Evolutionary conservation across 768 basidiomycete genomes (phyloP).

Genomic region (Mycena polygramma): DNA sequence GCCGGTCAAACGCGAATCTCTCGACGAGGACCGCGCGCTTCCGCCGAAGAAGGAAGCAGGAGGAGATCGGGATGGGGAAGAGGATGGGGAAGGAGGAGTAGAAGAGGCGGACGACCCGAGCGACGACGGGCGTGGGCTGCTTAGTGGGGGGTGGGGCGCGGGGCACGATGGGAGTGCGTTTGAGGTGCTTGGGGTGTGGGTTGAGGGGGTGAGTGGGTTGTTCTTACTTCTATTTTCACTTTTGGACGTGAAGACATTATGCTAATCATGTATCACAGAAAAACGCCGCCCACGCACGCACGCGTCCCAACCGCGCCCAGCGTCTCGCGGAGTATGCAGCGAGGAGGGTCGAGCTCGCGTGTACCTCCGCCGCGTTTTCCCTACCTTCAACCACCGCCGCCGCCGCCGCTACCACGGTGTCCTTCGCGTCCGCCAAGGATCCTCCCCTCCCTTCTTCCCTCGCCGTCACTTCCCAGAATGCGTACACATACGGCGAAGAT

Average conservation of each 20-base stretch:
- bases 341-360: constrained; percentile 65
- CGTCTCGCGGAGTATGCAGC: constrained; percentile 76
- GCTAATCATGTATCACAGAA: constrained; percentile 54
- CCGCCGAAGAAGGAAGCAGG: background rate
- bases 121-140: constrained; percentile 71
- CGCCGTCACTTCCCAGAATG: no score
- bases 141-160: constrained; percentile 84
- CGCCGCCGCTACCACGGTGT: no score
- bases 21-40: constrained; percentile 35
- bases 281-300: constrained; percentile 63
- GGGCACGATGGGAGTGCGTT: constrained; percentile 84
- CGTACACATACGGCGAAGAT: no score
- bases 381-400: background rate
- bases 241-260: background rate
- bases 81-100: constrained; percentile 33
- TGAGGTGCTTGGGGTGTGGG: constrained; percentile 75
- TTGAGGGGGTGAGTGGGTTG: constrained; percentile 69
- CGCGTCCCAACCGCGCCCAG: constrained; percentile 73
- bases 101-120: constrained; percentile 49
- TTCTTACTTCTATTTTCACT: constrained; percentile 17
- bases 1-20: no score
- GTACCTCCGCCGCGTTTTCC: constrained; percentile 38
- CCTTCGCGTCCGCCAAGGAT: no score
- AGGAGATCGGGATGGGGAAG: constrained; percentile 39
- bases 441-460: no score